Base-by-base conservation (phyloP, 371 early-diverging fungal species). In the Lichtheimia hyalospora region DNA sequence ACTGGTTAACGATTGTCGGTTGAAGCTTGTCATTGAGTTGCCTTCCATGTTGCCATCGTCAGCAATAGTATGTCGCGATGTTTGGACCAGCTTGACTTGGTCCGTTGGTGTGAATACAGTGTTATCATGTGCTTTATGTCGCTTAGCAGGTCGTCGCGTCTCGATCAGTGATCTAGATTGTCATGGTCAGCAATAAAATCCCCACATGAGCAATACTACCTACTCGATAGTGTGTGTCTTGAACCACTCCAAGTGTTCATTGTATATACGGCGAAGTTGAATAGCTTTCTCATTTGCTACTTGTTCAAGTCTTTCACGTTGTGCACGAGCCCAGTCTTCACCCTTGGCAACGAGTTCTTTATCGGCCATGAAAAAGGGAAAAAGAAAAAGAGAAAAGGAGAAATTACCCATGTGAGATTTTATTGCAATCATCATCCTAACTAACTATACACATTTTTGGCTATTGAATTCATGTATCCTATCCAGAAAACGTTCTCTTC, bases 401-500 rank as follows among this genome's bases (percentile, higher is more conserved):
- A 34, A 10, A 8, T 34, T 34, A 34, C 10, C 34, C 34, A 34
- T 34, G 10, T 34, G 34, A 6, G 2, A 6, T 34, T 34, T 34
- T 34, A 34, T 34, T 34, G 34, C 10, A 6, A 34, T 34, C 34
- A 5, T 10, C 8, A 5, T 34, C 34, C 34, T 10, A 34, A 34
- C 34, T 34, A 34, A 8, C 27, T 27, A 27, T 27, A 34, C 34
- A 34, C 34, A 34, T 34, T 46, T 46, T 2, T 46, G 46, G 46
- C 46, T 46, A 21, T 57, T 46, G 28, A 57, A 49, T 27, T 49
- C 34, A 50, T 39, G 51, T 8, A 61, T 44, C n/a, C 24, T 49
- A 40, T 61, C 62, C 24, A 61, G 44, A 27, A 61, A 61, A 25
- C 49, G 44, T 21, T 61, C 62, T 55, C 62, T 24, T 41, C 62